Conservation (phyloP, 305 asterid genomes). For the Coffea humblotiana region DNA sequence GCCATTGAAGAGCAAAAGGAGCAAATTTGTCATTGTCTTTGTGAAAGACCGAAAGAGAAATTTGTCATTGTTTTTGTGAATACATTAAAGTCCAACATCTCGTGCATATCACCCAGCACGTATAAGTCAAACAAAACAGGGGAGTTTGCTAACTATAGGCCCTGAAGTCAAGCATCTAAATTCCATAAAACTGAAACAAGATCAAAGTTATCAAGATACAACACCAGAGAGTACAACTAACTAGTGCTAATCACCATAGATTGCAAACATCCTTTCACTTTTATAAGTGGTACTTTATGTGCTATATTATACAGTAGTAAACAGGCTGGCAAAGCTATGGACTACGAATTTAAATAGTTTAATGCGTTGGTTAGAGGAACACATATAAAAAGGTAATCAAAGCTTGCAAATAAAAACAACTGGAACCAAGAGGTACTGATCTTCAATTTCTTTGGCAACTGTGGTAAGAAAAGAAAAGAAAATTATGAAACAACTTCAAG, state of each 20-base stretch:
- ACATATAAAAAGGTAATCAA: not conserved
- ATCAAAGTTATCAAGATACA: not conserved
- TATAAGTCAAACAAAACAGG: not conserved
- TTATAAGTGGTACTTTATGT: not conserved
- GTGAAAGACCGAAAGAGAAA: not conserved
- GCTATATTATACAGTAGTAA: not conserved
- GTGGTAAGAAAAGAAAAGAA: conserved; percentile 2
- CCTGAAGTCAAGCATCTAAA: not conserved
- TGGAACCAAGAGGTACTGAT: not conserved
- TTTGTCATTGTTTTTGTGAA: not conserved
- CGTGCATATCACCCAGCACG: not conserved
- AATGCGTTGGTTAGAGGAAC: not conserved
- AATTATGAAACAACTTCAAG: not conserved
- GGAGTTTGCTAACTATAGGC: not conserved
- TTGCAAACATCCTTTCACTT: not conserved
- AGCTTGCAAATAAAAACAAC: not conserved
- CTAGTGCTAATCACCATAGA: not conserved
- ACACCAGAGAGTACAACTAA: not conserved
- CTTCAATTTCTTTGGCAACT: not conserved
- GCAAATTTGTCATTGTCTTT: not conserved
- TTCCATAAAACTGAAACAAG: not conserved
- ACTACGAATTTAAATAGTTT: not conserved
- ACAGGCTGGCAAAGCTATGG: not conserved
- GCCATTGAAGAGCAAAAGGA: not conserved
- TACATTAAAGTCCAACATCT: not conserved